Evolutionary conservation across 768 basidiomycete genomes (phyloP), one percentile per base, ranked within the genome.

Genomic region (Rhizopogon rudus): DNA sequence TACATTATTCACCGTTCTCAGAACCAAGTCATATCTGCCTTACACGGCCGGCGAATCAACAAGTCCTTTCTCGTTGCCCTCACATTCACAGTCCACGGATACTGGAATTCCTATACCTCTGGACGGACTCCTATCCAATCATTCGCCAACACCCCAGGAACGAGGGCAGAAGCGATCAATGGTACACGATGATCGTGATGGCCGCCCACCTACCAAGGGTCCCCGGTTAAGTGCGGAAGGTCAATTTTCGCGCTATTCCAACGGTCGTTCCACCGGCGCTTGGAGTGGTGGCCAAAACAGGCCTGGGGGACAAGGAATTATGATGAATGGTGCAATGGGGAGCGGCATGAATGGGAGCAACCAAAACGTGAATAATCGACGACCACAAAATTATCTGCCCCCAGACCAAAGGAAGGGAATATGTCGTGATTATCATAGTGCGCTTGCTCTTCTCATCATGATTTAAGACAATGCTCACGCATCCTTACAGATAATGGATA

Each of bases 351-450:
- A 61, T 45, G 64, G 57, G 20, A 31, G 60, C 20, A 60, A 59
- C 53, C 64, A 59, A 53, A 58, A 61, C 29, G 52, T 63, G 56
- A 78, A 77, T 56, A 75, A 75, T 8, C 74, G 84, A 58, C 78
- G 76, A 29, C 75, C 77, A 35, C 82, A 81, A 60, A 75, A 76
- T 6, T 90, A 91, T 63, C 81, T 81, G 52, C 86, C 86, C 31
- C 86, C 83, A 63, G 88, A 87, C 60, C 85, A 84, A 66, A 82
- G 81, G 58, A 80, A 84, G 60, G 89, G 89, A 12, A 81, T 88
- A 58, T 98, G 94, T 74, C 81, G 88, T 57, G 93, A 98, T 71
- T 98, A 96, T 68, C 85, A 95, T 70, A 91, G 95, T 95, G 65
- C 65, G 94, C 80, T 5, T 40, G 46, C 46, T 43, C 25, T 53